Conservation (phyloP, 805 yeast species). For the Metschnikowia kunwiensis region DNA sequence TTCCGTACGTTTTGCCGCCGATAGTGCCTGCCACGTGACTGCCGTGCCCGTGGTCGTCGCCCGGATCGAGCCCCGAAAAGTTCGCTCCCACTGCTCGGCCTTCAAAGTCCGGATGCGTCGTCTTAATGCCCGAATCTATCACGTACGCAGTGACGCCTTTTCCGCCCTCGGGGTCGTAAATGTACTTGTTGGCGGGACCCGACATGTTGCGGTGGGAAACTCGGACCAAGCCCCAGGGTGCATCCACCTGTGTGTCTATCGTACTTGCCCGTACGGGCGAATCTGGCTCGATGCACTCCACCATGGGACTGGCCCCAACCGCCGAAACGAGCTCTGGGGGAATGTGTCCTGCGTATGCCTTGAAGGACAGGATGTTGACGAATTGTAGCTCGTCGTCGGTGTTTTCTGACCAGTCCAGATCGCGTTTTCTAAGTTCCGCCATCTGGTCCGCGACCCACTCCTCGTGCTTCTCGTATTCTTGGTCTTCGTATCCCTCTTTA, state of each 20-base stretch:
- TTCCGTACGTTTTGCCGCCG: constrained; percentile 76
- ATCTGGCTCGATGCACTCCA: constrained; percentile 25
- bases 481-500: constrained; percentile 12
- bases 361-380: constrained; percentile 13
- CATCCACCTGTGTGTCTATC: constrained; percentile 67
- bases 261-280: constrained; percentile 31
- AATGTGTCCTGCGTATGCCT: constrained; percentile 24
- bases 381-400: constrained; percentile 11
- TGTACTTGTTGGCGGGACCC: constrained; percentile 33
- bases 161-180: constrained; percentile 72
- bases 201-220: constrained; percentile 74
- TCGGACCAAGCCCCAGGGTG: constrained; percentile 94
- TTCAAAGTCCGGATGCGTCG: constrained; percentile 70
- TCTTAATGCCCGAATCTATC: constrained; percentile 84
- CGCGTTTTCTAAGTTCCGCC: constrained; percentile 19
- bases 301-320: constrained; percentile 15
- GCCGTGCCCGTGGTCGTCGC: constrained; percentile 92
- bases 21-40: constrained; percentile 97
- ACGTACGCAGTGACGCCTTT: constrained; percentile 83
- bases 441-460: constrained; percentile 13
- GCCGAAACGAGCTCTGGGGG: constrained; percentile 17
- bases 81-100: constrained; percentile 88
- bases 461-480: constrained; percentile 11
- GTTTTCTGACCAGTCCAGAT: constrained; percentile 19
- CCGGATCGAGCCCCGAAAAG: constrained; percentile 59